A percentile compares a stretch with the other conserved stretches of the same genome.
phyloP scores from a whole-genome alignment of 1,284 basidiomycete species.

The Cryptococcus sp. region DNA sequence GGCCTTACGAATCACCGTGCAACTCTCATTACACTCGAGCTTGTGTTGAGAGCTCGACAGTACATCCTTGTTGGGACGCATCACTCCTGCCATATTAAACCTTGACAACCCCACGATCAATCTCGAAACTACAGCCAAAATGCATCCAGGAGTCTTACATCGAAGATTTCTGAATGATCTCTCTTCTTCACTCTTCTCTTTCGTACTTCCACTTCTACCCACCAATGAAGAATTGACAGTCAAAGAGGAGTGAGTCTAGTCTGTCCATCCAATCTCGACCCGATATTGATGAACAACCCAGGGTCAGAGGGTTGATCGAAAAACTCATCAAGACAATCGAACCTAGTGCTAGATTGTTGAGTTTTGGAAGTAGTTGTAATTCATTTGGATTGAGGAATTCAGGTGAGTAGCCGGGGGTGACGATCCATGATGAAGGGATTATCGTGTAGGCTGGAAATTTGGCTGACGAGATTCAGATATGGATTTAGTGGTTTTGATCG shows the following conservation, averaged over 20 bases:
- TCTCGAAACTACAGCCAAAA: slow-evolving; percentile 11
- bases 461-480: slow-evolving; percentile 62
- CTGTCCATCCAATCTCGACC: background rate
- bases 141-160: slow-evolving; percentile 44
- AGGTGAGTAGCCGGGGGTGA: slow-evolving; percentile 54
- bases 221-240: slow-evolving; percentile 82
- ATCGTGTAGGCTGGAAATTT: background rate
- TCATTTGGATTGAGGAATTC: slow-evolving; percentile 92
- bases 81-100: no score
- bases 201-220: slow-evolving; percentile 83
- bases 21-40: background rate
- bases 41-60: no score
- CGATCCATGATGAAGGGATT: no score
- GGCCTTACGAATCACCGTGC: no score
- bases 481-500: slow-evolving; percentile 95
- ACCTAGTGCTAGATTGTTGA: slow-evolving; percentile 81
- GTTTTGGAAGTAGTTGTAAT: slow-evolving; percentile 92
- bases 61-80: no score
- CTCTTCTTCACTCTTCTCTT: slow-evolving; percentile 48
- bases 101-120: no score
- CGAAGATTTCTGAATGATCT: slow-evolving; percentile 48
- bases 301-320: slow-evolving; percentile 85
- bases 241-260: slow-evolving; percentile 70
- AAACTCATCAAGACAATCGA: slow-evolving; percentile 90
- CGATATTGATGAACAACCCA: slow-evolving; percentile 9